A percentile compares a stretch with the other conserved stretches of the same genome.
Evolutionary conservation across 768 basidiomycete genomes (phyloP).

Genomic region (Tubosaeta sp.): DNA sequence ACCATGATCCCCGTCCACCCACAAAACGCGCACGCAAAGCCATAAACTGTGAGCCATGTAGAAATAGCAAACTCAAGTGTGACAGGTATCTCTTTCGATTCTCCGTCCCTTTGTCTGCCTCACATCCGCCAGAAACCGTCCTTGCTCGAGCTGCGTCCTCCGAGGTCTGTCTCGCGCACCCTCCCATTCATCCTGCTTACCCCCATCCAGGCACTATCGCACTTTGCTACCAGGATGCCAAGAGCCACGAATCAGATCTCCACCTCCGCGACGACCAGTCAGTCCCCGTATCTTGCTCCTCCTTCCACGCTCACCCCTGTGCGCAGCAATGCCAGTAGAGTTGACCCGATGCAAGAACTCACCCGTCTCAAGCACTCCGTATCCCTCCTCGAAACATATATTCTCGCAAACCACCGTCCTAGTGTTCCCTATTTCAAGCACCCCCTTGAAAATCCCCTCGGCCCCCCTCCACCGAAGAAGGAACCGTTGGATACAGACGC

Average conservation of each 20-base stretch:
- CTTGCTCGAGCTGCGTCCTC: slow-evolving; percentile 85
- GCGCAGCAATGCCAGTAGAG: slow-evolving; percentile 29
- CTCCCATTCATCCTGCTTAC: slow-evolving; percentile 11
- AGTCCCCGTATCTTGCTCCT: slow-evolving; percentile 12
- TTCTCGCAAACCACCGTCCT: slow-evolving; percentile 31
- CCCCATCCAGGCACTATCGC: slow-evolving; percentile 63
- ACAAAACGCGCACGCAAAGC: slow-evolving; percentile 83
- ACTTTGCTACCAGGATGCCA: slow-evolving; percentile 73
- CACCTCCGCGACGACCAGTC: slow-evolving; percentile 51
- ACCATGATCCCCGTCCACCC: slow-evolving; percentile 60
- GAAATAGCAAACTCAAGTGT: slow-evolving; percentile 85
- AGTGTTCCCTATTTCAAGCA: slow-evolving; percentile 23
- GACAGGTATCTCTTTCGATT: slow-evolving; percentile 53
- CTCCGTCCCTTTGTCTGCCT: neutral
- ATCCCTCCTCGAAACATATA: slow-evolving; percentile 35
- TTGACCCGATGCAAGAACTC: slow-evolving; percentile 39
- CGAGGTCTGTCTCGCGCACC: slow-evolving; percentile 47
- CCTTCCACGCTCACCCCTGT: slow-evolving; percentile 35
- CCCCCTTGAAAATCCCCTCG: slow-evolving; percentile 18
- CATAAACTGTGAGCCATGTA: slow-evolving; percentile 86
- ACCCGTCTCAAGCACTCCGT: slow-evolving; percentile 39
- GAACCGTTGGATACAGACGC: slow-evolving; percentile 47
- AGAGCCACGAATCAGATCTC: slow-evolving; percentile 57
- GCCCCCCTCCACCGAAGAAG: slow-evolving; percentile 46
- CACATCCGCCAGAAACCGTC: slow-evolving; percentile 57